Base-by-base conservation (phyloP, 371 early-diverging fungal genomes). In the Mucor mucedo region DNA sequence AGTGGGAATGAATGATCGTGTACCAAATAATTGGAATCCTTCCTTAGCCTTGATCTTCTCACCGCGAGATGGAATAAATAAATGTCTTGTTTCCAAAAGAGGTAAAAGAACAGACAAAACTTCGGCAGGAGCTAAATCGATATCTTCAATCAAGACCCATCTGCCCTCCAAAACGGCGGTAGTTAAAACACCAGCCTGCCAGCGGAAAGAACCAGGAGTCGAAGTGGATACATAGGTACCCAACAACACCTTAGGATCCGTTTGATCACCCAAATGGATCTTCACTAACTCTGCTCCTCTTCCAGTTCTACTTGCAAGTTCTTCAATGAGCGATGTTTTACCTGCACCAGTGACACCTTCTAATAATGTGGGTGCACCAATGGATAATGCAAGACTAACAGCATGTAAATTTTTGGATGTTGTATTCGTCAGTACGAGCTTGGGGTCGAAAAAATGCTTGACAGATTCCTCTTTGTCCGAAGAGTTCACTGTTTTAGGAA, bases 111-210 rank as follows among this genome's bases (percentile, higher is more conserved):
- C 90, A 16, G 98, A 95, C 44, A 99, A 80, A 14, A 99, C 99
- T 68, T 99, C 99, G 38, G 89, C 78, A n/a, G 98, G 94, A 3
- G 99, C 99, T 32, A 96, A 82, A 75, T 99, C 98, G 63, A 99
- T 92, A 81, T 99, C 99, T 81, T 99, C 99, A 65, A 99, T 89
- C 60, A 99, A 79, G 28, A 99, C 91, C 99, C 99, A 99, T 38
- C 92, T 79, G 40, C 99, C 99, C 58, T 94, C 89, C 53, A 83
- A 65, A 3, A 99, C 98, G 5, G 99, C 99, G 7, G 89, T 90
- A 2, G 99, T 93, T 49, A 99, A 85, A 11, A 98, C 89, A 59
- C 99, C 99, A 10, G 95, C 89, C 66, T 95, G 96, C 97, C 99
- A 99, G 29, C 88, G 84, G 75, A 99, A 98, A 10, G 88, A 84